A percentile compares a stretch with the other conserved stretches of the same genome.
phyloP scores from a whole-genome alignment of 257 asterid genomes.

The Solanum phureja region DNA sequence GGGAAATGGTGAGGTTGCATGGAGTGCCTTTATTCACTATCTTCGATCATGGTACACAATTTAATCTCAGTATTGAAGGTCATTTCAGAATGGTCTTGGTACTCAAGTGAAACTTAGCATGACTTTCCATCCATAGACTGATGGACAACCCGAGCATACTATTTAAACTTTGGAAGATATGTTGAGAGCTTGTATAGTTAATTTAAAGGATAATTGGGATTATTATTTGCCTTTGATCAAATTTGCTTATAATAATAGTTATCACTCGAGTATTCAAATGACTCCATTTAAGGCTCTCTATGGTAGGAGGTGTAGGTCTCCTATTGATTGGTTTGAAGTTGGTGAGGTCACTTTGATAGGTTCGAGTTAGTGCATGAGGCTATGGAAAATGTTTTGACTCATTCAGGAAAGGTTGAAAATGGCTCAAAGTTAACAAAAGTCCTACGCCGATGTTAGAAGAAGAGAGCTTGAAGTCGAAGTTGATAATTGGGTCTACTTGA shows the following conservation, averaged over 20 bases:
- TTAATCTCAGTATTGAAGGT: background rate
- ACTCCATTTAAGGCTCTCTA: too few relatives aligned
- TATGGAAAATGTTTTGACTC: background rate
- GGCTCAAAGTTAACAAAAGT: background rate
- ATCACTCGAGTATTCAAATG: background rate
- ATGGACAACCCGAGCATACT: background rate
- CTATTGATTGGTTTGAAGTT: background rate
- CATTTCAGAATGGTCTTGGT: background rate
- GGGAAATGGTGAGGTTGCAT: background rate
- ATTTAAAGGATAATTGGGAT: background rate
- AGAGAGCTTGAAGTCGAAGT: background rate
- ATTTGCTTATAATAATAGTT: background rate
- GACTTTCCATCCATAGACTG: background rate
- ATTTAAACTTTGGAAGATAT: too few relatives aligned
- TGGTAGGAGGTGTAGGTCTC: background rate
- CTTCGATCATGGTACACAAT: background rate
- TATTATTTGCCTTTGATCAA: background rate
- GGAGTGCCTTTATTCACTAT: too few relatives aligned
- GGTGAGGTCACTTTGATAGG: background rate
- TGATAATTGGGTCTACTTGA: background rate
- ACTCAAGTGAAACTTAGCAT: background rate
- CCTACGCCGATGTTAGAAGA: background rate
- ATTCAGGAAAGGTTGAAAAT: background rate
- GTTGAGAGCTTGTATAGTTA: background rate
- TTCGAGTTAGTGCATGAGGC: background rate